These are phyloP conservation scores for Ichthyophthirius multifiliis DNA, from an alignment of 169 alveolate species.

Conservation along the genomic window DNA sequence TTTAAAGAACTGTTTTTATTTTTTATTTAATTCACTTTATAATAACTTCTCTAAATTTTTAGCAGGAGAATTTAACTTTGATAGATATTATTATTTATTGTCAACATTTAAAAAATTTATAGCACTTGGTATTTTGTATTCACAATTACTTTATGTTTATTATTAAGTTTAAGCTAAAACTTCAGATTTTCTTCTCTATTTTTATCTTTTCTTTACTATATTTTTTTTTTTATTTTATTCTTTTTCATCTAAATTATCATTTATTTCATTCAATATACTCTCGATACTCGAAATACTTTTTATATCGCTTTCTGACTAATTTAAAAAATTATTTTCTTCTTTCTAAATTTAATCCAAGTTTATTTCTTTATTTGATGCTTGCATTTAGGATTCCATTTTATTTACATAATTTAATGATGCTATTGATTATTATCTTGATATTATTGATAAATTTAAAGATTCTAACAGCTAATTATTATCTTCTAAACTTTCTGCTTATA, in stretches of 20 bases:
- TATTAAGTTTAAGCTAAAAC: background rate
- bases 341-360: background rate
- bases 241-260: background rate
- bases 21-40: background rate
- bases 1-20: background rate
- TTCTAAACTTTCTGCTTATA: background rate
- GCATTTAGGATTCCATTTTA: background rate
- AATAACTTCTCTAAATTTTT: background rate
- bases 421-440: background rate
- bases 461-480: background rate
- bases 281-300: background rate
- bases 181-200: background rate
- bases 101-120: background rate
- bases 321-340: background rate
- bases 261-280: background rate
- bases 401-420: background rate
- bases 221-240: constrained; percentile 1
- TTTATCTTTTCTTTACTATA: background rate
- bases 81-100: background rate
- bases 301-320: background rate
- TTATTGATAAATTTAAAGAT: background rate
- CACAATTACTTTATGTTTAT: background rate
- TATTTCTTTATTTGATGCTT: no score
- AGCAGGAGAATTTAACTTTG: background rate
- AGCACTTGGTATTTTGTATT: background rate